Conservation (phyloP, 768 basidiomycete species). For the Astraeus odoratus region DNA sequence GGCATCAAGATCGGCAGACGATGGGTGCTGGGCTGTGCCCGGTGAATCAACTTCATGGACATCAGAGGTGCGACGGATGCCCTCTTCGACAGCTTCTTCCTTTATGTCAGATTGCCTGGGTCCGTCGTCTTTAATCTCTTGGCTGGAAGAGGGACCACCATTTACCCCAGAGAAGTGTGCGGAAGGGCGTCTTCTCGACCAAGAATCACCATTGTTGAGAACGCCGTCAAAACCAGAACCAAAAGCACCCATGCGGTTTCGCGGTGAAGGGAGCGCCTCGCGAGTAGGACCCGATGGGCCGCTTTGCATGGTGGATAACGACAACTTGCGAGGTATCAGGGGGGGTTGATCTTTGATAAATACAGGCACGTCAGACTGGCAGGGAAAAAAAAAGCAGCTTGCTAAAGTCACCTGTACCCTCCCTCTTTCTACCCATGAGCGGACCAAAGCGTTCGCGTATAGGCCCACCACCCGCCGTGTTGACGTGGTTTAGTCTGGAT, state of each 20-base stretch:
- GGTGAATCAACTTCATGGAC: conserved; percentile 7
- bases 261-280: conserved; percentile 59
- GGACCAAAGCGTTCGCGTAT: conserved; percentile 62
- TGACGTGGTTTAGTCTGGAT: conserved; percentile 47
- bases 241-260: conserved; percentile 49
- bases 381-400: background rate
- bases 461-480: conserved; percentile 43
- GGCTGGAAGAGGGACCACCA: conserved; percentile 31
- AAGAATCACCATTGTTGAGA: conserved; percentile 57
- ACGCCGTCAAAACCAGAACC: conserved; percentile 69
- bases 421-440: conserved; percentile 53
- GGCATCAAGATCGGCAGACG: conserved; percentile 8
- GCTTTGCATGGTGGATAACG: conserved; percentile 54
- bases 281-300: conserved; percentile 47
- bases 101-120: conserved; percentile 43
- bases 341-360: conserved; percentile 50
- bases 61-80: conserved; percentile 17
- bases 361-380: conserved; percentile 7
- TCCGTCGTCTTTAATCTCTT: conserved; percentile 33
- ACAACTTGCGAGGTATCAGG: conserved; percentile 59
- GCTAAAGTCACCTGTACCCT: conserved; percentile 57
- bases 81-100: conserved; percentile 63
- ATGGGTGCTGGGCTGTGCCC: conserved; percentile 5
- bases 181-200: conserved; percentile 63
- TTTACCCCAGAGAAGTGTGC: conserved; percentile 43